These are phyloP conservation scores for Neonectria magnoliae DNA, from an alignment of 2,329 filamentous ascomycete species.

Conservation along the genomic window DNA sequence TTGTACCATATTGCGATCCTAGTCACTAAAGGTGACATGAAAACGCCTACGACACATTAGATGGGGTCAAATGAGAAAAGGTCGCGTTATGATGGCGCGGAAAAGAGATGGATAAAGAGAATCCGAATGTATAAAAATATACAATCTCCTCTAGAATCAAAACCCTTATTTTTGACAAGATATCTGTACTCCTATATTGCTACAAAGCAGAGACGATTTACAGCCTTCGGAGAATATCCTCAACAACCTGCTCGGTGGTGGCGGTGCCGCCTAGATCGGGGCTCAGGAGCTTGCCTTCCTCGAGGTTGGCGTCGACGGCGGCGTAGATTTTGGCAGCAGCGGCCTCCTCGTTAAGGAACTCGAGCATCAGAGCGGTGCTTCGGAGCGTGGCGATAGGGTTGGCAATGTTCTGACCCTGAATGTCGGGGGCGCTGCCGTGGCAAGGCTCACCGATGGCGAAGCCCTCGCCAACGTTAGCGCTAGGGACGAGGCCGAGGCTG, in stretches of 20 bases:
- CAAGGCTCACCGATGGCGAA: constrained; percentile 99
- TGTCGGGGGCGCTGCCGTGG: constrained; percentile 95
- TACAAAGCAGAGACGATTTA: constrained; percentile 53
- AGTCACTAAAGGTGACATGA: constrained; percentile 24
- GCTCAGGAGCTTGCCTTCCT: constrained; percentile 82
- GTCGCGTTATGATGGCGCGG: constrained; percentile 6
- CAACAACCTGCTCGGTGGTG: constrained; percentile 84
- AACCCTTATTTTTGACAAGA: constrained; percentile 7
- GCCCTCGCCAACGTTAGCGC: constrained; percentile 91
- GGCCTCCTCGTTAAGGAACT: constrained; percentile 88
- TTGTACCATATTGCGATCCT: constrained; percentile 42
- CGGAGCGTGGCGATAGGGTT: constrained; percentile 96
- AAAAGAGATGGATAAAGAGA: constrained; percentile 23
- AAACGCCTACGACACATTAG: constrained; percentile 32
- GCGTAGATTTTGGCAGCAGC: constrained; percentile 91
- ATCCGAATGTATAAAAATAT: constrained; percentile 35
- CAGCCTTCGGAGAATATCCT: constrained; percentile 85
- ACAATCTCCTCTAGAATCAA: constrained; percentile 36
- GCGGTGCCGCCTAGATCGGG: constrained; percentile 92
- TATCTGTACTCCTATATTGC: not conserved
- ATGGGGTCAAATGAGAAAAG: not conserved
- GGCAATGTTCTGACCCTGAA: constrained; percentile 89
- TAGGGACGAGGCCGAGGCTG: constrained; percentile 89
- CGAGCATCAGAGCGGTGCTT: constrained; percentile 92
- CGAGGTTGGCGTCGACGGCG: constrained; percentile 90